Percentiles rank a stretch among this genome's conserved stretches.
Evolutionary conservation across 208 protist species (phyloP).

Genomic region (Borovskyia barvae): DNA sequence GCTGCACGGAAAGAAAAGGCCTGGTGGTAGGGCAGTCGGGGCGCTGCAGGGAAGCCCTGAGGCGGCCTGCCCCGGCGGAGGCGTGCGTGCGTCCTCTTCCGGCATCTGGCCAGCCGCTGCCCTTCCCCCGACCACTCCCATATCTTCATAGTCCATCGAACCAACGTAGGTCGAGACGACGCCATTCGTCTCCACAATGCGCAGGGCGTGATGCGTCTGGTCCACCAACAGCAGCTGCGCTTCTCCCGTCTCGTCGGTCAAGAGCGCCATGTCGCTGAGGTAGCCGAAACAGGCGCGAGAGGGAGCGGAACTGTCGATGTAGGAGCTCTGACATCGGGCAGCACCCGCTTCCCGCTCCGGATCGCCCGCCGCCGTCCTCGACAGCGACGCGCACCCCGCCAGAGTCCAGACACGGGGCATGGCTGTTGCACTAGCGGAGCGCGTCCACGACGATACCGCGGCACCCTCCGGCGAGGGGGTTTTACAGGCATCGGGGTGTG

Average conservation of each 20-base stretch:
- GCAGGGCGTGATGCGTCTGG: constrained; percentile 38
- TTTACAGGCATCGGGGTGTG: too few species aligned
- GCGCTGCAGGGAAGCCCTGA: not conserved
- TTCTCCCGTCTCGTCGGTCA: constrained; percentile 38
- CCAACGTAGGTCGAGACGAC: constrained; percentile 56
- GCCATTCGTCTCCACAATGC: constrained; percentile 32
- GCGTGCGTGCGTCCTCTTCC: too few species aligned
- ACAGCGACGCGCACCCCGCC: constrained; percentile 23
- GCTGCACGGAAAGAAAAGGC: constrained; percentile 14
- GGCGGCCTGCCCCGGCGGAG: not conserved
- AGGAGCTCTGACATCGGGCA: constrained; percentile 5
- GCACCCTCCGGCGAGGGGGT: too few species aligned
- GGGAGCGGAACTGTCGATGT: constrained; percentile 35
- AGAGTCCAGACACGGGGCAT: constrained; percentile 60
- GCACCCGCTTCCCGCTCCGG: too few species aligned
- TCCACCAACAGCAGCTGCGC: constrained; percentile 52
- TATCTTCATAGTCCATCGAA: constrained; percentile 30
- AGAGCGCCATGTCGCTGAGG: constrained; percentile 39
- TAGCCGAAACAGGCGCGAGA: constrained; percentile 37
- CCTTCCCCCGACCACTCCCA: too few species aligned
- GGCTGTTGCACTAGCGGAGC: not conserved
- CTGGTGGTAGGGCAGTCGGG: constrained; percentile 17
- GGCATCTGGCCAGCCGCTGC: too few species aligned
- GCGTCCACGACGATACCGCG: too few species aligned
- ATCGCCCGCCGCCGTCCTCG: not conserved